Evolutionary conservation across 1,284 basidiomycete species (phyloP), one percentile per base, ranked within the genome.

Genomic region (Irpex sp.): DNA sequence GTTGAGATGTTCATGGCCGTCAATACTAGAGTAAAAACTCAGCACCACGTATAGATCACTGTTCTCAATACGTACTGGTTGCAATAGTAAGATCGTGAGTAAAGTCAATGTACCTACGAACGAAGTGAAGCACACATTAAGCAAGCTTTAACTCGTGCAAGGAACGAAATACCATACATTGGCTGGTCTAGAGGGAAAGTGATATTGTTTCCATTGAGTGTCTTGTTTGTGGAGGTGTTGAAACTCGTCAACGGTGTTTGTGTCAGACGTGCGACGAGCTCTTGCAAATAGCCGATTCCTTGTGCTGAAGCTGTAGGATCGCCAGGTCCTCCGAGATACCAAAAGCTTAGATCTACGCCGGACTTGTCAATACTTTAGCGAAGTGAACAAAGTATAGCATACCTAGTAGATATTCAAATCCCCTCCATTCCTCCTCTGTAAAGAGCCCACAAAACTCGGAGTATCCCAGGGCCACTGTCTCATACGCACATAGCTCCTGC

Each of bases 381-480:
- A 4, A 2, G 16, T 45, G n/a, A n/a, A 23, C 28, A n/a, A 5
- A n/a, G 14, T 21, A 9, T 57, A 6, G 3, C 67, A 58, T 45
- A 81, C 78, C 80, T 23, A 68, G 67, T 21, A 71, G 69, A 67
- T 88, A 87, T 63, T 85, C 82, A 68, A 81, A 89, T 0, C 83
- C 82, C 63, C 80, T 77, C 84, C 86, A 89, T 69, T 89, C 87
- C 56, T 83, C 78, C 64, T 85, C 77, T 12, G 85, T 88, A 71
- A 88, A 88, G 4, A 88, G 70, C 12, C 75, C 72, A 67, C 86
- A 81, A 66, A 81, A 81, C 16, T 65, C 61, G 7, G 78, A 80
- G 63, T 78, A 88, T 0, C 88, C 88, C 37, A 90, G 79, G 0
- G 87, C 80, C 33, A 87, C 84, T 7, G 86, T 88, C 79, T 87